phyloP scores from a whole-genome alignment of 306 rosid species.

The cucumber (Cucumis sativus) region Cucumber_9930_V3 NC_026655.2:233501-234000 shows the following conservation, averaged over 20 bases:
- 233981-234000: conserved; percentile 3
- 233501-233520: background rate
- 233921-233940: conserved; percentile 8
- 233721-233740: conserved; percentile 56
- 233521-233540: background rate
- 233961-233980: conserved; percentile 4
- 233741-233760: conserved; percentile 80
- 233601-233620: background rate
- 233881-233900: conserved; percentile 12
- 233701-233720: conserved; percentile 25
- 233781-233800: conserved; percentile 21
- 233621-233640: background rate
- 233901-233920: background rate
- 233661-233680: conserved; percentile 62
- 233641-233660: background rate
- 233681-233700: conserved; percentile 43
- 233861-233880: conserved; percentile 10
- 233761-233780: conserved; percentile 65
- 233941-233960: conserved; percentile 11
- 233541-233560: conserved; percentile 84
- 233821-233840: conserved; percentile 14
- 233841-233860: conserved; percentile 11
- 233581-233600: conserved; percentile 37
- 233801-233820: conserved; percentile 12
- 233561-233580: conserved; percentile 71